A percentile compares a stretch with the other conserved stretches of the same genome.
Conservation (phyloP, 2,329 filamentous ascomycete species). For the Paraphaeosphaeria minitans region DNA sequence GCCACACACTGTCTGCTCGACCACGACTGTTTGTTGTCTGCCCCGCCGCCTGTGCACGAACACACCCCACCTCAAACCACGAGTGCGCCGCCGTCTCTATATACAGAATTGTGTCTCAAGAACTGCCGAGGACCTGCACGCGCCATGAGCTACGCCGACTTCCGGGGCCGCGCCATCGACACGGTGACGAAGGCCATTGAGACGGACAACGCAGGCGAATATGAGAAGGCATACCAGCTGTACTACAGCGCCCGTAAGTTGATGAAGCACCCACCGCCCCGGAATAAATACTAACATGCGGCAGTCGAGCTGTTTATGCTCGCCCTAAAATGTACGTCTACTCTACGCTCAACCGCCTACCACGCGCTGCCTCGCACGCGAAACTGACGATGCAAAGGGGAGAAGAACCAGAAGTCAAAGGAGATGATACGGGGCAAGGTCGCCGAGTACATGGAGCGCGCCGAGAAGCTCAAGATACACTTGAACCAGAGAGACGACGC, state of each 20-base stretch:
- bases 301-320: slow-evolving; percentile 96
- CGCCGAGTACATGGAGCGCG: slow-evolving; percentile 96
- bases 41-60: not conserved
- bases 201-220: slow-evolving; percentile 91
- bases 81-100: not conserved
- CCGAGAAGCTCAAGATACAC: slow-evolving; percentile 96
- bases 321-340: slow-evolving; percentile 77
- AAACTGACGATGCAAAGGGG: slow-evolving; percentile 56
- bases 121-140: not conserved
- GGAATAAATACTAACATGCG: slow-evolving; percentile 21
- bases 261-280: not conserved
- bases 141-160: slow-evolving; percentile 91
- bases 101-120: not conserved
- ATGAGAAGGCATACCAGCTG: slow-evolving; percentile 93
- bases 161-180: slow-evolving; percentile 94
- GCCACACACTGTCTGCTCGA: not conserved
- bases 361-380: not conserved
- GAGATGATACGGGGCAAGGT: slow-evolving; percentile 97
- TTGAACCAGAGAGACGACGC: slow-evolving; percentile 71
- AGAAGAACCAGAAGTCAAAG: slow-evolving; percentile 97
- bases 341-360: not conserved
- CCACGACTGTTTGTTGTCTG: not conserved
- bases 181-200: slow-evolving; percentile 98
- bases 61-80: not conserved
- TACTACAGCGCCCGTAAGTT: slow-evolving; percentile 78